These are phyloP conservation scores for Cystofilobasidium macerans DNA, from an alignment of 768 basidiomycete genomes.

Conservation along the genomic window DNA sequence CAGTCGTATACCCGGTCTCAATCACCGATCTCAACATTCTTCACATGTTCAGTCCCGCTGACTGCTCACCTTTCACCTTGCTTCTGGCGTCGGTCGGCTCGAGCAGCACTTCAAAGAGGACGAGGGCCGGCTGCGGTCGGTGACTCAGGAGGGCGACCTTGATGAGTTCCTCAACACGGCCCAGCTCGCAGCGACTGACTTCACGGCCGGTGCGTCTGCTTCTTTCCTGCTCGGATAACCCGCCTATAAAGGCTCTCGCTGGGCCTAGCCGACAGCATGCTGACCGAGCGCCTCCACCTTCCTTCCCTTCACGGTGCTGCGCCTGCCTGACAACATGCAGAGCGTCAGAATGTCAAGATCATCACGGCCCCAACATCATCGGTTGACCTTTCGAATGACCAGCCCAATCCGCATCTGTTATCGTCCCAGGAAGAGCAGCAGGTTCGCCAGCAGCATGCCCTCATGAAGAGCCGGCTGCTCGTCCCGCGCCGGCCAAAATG, in stretches of 20 bases:
- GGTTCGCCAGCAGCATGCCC: conserved; percentile 59
- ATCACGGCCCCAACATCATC: conserved; percentile 33
- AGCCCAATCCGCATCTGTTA: conserved; percentile 69
- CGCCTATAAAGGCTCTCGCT: background rate
- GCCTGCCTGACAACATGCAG: too few species aligned
- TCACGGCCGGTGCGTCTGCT: conserved; percentile 66
- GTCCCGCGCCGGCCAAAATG: conserved; percentile 85
- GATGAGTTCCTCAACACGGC: conserved; percentile 94
- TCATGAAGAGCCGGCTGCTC: conserved; percentile 60
- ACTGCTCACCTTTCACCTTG: background rate
- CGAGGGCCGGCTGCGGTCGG: conserved; percentile 58
- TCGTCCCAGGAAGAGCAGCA: conserved; percentile 69
- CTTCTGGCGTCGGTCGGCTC: background rate
- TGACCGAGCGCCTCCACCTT: too few species aligned
- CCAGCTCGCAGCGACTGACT: conserved; percentile 85
- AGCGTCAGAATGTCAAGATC: conserved; percentile 41
- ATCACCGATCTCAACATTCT: too few species aligned
- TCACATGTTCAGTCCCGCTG: background rate
- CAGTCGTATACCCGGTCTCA: too few species aligned
- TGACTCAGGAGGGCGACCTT: conserved; percentile 90
- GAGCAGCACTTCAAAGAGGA: conserved; percentile 61
- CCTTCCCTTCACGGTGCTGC: too few species aligned
- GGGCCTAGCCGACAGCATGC: background rate
- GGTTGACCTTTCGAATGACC: conserved; percentile 17
- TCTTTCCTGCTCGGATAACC: background rate